Percentiles rank a stretch among this genome's conserved stretches.
Conservation (phyloP, 2,329 filamentous ascomycete genomes). For the Xenoacremonium recifei region DNA sequence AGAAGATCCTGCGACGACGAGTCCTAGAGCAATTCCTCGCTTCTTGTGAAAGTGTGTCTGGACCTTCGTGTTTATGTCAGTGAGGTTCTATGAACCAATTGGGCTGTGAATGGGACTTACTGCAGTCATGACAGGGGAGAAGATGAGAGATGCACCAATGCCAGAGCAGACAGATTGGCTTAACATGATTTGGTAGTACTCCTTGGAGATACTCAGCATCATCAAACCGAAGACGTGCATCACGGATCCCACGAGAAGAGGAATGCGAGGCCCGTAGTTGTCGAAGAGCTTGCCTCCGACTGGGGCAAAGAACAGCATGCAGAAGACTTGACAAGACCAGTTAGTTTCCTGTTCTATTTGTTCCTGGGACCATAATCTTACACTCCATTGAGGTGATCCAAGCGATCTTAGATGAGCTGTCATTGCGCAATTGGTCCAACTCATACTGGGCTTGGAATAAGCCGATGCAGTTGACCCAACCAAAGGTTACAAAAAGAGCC, state of each 20-base stretch:
- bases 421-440: constrained; percentile 37
- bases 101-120: constrained; percentile 7
- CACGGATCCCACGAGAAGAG: constrained; percentile 48
- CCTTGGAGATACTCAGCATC: constrained; percentile 48
- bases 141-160: constrained; percentile 14
- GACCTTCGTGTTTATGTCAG: constrained; percentile 6
- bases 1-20: constrained; percentile 57
- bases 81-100: neutral
- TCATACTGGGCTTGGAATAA: constrained; percentile 53
- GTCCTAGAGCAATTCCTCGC: constrained; percentile 54
- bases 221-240: constrained; percentile 56
- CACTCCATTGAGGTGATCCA: constrained; percentile 50
- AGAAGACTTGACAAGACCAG: constrained; percentile 15
- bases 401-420: constrained; percentile 43
- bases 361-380: constrained; percentile 2
- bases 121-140: constrained; percentile 13
- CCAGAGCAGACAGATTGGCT: constrained; percentile 16
- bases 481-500: constrained; percentile 22
- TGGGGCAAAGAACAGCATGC: constrained; percentile 31
- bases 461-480: constrained; percentile 32
- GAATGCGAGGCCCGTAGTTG: constrained; percentile 52
- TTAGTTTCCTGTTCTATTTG: neutral
- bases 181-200: constrained; percentile 32
- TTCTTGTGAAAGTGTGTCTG: constrained; percentile 30
- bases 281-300: constrained; percentile 48